Conservation (phyloP, 768 basidiomycete species). For the Pluteus cervinus region DNA sequence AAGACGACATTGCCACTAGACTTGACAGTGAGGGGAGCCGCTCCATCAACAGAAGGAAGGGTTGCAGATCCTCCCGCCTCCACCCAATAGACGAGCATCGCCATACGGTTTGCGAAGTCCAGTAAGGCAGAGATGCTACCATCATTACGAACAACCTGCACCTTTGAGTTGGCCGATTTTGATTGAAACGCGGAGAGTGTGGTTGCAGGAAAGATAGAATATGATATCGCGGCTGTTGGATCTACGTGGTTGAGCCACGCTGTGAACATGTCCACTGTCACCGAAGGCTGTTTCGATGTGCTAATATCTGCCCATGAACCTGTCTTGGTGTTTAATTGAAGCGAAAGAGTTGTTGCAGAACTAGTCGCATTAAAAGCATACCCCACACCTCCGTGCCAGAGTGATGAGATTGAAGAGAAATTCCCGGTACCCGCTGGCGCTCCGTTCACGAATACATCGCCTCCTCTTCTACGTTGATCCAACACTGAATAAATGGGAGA, state of each 20-base stretch:
- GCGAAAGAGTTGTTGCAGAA: constrained; percentile 24
- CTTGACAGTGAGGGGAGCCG: constrained; percentile 24
- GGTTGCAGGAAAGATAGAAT: constrained; percentile 38
- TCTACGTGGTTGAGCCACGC: constrained; percentile 33
- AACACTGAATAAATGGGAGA: constrained; percentile 57
- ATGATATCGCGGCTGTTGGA: constrained; percentile 22
- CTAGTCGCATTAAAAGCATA: constrained; percentile 44
- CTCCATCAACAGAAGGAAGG: constrained; percentile 12
- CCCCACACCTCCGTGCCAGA: constrained; percentile 66
- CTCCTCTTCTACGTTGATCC: constrained; percentile 50
- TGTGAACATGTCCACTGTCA: constrained; percentile 42
- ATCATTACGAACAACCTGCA: constrained; percentile 27
- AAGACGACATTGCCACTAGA: constrained; percentile 27
- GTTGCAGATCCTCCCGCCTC: constrained; percentile 29
- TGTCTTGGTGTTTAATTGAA: constrained; percentile 38
- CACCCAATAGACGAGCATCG: constrained; percentile 42
- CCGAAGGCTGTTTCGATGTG: constrained; percentile 52
- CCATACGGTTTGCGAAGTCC: constrained; percentile 27
- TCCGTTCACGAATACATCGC: constrained; percentile 37
- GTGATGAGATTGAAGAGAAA: constrained; percentile 22
- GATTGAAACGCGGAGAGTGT: constrained; percentile 19
- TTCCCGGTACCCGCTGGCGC: constrained; percentile 6
- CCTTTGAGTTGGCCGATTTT: constrained; percentile 13
- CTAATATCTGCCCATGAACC: constrained; percentile 61
- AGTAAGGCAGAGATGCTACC: constrained; percentile 32